These are phyloP conservation scores for Dryas drummondii DNA, from an alignment of 306 rosid species.

Conservation along the genomic window DNA sequence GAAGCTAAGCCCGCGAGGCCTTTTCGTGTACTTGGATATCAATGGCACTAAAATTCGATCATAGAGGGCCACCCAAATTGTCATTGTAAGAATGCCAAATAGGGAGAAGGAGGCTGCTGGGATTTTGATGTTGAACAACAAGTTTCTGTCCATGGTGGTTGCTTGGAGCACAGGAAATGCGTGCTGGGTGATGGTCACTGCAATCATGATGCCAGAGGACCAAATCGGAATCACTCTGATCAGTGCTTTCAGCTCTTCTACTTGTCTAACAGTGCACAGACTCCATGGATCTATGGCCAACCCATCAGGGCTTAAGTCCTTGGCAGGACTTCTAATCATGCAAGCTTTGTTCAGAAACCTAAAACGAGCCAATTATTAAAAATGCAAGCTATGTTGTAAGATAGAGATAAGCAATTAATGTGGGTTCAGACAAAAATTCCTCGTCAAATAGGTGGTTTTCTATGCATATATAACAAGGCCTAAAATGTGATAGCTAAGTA, in stretches of 20 bases:
- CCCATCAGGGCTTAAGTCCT: conserved; percentile 50
- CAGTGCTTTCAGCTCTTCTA: conserved; percentile 72
- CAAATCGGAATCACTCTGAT: conserved; percentile 73
- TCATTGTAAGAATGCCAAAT: conserved; percentile 48
- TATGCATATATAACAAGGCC: no score
- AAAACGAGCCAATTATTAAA: background rate
- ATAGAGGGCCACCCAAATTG: conserved; percentile 59
- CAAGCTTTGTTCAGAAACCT: conserved; percentile 89
- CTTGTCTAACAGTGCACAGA: conserved; percentile 67
- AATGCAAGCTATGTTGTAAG: background rate
- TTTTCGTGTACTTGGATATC: conserved; percentile 38
- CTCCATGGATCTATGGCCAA: conserved; percentile 56
- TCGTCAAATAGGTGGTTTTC: no score
- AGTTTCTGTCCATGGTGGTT: conserved; percentile 49
- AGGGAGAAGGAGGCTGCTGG: conserved; percentile 54
- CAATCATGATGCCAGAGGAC: conserved; percentile 57
- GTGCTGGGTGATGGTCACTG: conserved; percentile 36
- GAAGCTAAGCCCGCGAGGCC: conserved; percentile 27
- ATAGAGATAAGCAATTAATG: no score
- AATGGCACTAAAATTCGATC: conserved; percentile 51
- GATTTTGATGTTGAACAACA: conserved; percentile 32
- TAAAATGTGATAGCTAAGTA: background rate
- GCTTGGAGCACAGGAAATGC: conserved; percentile 58
- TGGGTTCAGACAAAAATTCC: no score
- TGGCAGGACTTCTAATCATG: conserved; percentile 44